Base-by-base conservation (phyloP, 2,329 filamentous ascomycete genomes). In the Penicillium palitans region DNA sequence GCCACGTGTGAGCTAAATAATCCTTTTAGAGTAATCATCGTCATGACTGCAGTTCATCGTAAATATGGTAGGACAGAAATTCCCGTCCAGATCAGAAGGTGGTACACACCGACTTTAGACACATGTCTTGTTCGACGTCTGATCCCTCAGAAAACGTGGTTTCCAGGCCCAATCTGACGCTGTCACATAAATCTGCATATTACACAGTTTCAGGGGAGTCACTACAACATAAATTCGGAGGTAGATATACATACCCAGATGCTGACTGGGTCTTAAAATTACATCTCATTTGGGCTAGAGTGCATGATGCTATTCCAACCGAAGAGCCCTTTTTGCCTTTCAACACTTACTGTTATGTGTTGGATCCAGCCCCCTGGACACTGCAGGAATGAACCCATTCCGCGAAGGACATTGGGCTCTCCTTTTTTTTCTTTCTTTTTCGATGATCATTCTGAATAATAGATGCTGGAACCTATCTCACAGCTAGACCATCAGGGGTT, bases 31-130 rank as follows among this genome's bases (percentile, higher is more conserved):
- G 42, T 49, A 37, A 55, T 48, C 25, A 49, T 55, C 52, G 44
- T 49, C 52, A 55, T 55, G 35, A 40, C 35, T 31, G 49, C 52
- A 37, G 40, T 39, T 33, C 31, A 33, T 33, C 21, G 19, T 29
- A 25, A 25, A 39, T 33, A 17, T 46, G 21, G 19, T 42, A 31
- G 45, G 40, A 37, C 25, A 31, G n/a, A 25, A n/a, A 13, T 3
- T 7, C 15, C 25, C 24, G 25, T 49, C 39, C 17, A 42, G 19
- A 45, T 29, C 21, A 19, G 4, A 46, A 52, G 48, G 56, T 49
- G 9, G 47, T 4, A 59, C 54, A 61, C 61, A 63, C 61, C 61
- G 61, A 63, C 61, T 48, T 61, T 61, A 57, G 48, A 60, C 59
- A 39, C 39, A 42, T 19, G 31, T 21, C 37, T 51, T 40, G 12